A percentile compares a stretch with the other conserved stretches of the same genome.
These are phyloP conservation scores for Phytopythium mirpurense DNA, from an alignment of 352 stramenopile species.

Conservation along the genomic window DNA sequence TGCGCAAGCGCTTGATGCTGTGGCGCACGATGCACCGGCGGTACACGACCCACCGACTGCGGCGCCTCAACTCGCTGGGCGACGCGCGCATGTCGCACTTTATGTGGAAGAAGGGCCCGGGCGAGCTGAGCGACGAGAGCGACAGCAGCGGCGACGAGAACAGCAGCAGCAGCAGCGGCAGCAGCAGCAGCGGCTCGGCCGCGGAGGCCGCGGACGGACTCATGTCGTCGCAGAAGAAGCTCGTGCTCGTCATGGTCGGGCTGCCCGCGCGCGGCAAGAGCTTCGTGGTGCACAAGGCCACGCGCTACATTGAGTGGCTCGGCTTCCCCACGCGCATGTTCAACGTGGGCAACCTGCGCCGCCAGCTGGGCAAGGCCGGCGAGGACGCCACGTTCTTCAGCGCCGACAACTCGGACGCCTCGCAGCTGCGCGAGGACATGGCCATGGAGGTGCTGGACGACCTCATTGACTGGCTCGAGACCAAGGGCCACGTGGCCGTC, in stretches of 20 bases:
- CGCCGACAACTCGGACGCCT: constrained; percentile 79
- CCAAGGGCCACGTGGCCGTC: constrained; percentile 88
- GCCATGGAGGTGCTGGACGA: constrained; percentile 84
- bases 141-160: constrained; percentile 31
- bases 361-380: constrained; percentile 63
- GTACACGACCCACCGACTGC: constrained; percentile 68
- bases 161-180: constrained; percentile 18
- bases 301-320: constrained; percentile 92
- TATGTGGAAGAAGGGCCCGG: constrained; percentile 48
- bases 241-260: constrained; percentile 92
- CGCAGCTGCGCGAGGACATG: constrained; percentile 83
- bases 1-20: constrained; percentile 54
- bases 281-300: constrained; percentile 93
- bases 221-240: constrained; percentile 78
- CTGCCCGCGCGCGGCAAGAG: constrained; percentile 94
- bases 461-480: constrained; percentile 90
- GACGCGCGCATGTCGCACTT: constrained; percentile 65
- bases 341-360: constrained; percentile 93
- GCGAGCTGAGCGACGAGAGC: constrained; percentile 19
- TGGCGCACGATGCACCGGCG: constrained; percentile 70
- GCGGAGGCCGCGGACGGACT: constrained; percentile 39
- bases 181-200: constrained; percentile 7
- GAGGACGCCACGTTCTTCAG: constrained; percentile 90
- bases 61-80: constrained; percentile 57
- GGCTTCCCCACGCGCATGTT: constrained; percentile 91